These are phyloP conservation scores for Suillus variegatus DNA, from an alignment of 768 basidiomycete genomes.

Conservation along the genomic window DNA sequence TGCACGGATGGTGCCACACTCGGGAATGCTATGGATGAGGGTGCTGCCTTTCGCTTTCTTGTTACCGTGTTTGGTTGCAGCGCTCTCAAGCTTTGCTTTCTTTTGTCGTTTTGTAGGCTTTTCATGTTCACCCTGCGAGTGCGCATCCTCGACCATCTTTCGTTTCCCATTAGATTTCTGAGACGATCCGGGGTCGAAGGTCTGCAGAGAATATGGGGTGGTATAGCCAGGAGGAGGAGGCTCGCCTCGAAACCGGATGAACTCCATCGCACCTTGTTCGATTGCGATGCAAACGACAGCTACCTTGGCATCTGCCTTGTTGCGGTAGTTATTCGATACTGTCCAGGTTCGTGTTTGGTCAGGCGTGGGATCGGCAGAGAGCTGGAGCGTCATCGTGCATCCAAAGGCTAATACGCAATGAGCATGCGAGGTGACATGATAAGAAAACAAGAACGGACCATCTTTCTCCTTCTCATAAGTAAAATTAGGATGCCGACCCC, in stretches of 20 bases:
- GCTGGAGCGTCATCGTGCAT: constrained; percentile 46
- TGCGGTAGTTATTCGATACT: constrained; percentile 51
- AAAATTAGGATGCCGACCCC: constrained; percentile 39
- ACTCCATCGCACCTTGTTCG: constrained; percentile 57
- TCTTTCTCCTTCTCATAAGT: constrained; percentile 48
- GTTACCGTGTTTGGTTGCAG: constrained; percentile 2
- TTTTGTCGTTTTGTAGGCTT: constrained; percentile 29
- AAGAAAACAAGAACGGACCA: constrained; percentile 37
- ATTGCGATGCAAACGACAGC: constrained; percentile 56
- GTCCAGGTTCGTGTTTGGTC: constrained; percentile 45
- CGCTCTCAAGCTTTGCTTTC: constrained; percentile 20
- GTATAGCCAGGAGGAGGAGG: constrained; percentile 43
- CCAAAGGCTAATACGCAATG: constrained; percentile 49
- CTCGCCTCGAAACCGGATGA: constrained; percentile 55
- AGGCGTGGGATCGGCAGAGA: constrained; percentile 33
- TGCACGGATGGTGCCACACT: constrained; percentile 16
- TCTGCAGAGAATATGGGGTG: constrained; percentile 34
- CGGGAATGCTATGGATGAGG: constrained; percentile 22
- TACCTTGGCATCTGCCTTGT: constrained; percentile 61
- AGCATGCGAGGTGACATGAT: neutral
- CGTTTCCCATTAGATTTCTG: constrained; percentile 31
- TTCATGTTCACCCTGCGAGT: neutral
- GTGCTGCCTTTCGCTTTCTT: constrained; percentile 9
- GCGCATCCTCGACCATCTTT: constrained; percentile 26
- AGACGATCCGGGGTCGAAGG: constrained; percentile 25